These are phyloP conservation scores for Chaetomiaceae sp. DNA, from an alignment of 2,329 filamentous ascomycete genomes.

Conservation along the genomic window DNA sequence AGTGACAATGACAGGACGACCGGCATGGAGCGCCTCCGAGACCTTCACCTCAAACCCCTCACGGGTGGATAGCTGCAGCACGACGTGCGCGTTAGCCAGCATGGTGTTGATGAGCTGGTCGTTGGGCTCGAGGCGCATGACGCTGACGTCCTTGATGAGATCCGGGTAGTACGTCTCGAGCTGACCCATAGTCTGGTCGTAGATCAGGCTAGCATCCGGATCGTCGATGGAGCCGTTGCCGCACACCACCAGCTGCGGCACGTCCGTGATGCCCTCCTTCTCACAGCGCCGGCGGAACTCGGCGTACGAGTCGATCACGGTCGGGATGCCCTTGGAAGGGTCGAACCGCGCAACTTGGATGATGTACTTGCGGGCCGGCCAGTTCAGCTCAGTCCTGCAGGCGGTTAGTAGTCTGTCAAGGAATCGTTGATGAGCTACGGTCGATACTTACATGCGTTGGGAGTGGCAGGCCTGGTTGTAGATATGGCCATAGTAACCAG, in stretches of 20 bases:
- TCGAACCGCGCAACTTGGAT: constrained; percentile 78
- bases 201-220: constrained; percentile 66
- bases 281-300: constrained; percentile 60
- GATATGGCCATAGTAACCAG: constrained; percentile 66
- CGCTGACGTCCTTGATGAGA: constrained; percentile 59
- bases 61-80: constrained; percentile 71
- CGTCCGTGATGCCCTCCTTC: constrained; percentile 42
- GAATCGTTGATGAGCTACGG: neutral
- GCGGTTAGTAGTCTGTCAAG: constrained; percentile 1
- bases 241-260: constrained; percentile 69
- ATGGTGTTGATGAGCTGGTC: constrained; percentile 76
- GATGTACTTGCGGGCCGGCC: constrained; percentile 63
- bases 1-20: constrained; percentile 70
- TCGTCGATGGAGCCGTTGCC: constrained; percentile 79
- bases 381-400: constrained; percentile 45
- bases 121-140: constrained; percentile 70
- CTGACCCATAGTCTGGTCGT: constrained; percentile 63
- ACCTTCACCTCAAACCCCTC: constrained; percentile 87
- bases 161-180: constrained; percentile 58
- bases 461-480: constrained; percentile 59
- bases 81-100: constrained; percentile 64
- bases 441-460: constrained; percentile 48
- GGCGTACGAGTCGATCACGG: constrained; percentile 69
- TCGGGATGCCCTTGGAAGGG: constrained; percentile 73
- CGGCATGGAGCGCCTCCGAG: constrained; percentile 74